Evolutionary conservation across 2,329 filamentous ascomycete species (phyloP).

Genomic region (Epicoccum nigrum): DNA sequence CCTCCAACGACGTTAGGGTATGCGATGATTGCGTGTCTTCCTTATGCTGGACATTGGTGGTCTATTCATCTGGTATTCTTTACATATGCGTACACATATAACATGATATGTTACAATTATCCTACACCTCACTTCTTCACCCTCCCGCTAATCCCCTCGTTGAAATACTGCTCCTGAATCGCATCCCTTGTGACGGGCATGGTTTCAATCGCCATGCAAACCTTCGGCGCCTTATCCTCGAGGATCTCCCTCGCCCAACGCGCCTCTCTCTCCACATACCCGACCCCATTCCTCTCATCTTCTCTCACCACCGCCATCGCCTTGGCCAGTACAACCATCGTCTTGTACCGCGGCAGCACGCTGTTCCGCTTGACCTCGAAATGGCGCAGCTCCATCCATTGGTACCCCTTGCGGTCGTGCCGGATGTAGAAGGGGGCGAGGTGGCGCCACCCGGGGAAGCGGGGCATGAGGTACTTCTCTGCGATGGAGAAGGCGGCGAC

Average conservation of each 20-base stretch:
- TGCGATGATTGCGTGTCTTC: no score
- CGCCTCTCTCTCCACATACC: conserved; percentile 26
- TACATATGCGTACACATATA: no score
- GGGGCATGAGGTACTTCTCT: conserved; percentile 77
- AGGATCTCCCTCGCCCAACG: conserved; percentile 40
- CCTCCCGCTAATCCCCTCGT: neutral
- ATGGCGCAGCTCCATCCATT: conserved; percentile 39
- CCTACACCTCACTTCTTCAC: conserved; percentile 23
- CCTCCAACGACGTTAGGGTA: no score
- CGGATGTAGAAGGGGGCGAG: conserved; percentile 33
- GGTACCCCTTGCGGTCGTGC: conserved; percentile 27
- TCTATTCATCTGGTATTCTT: no score
- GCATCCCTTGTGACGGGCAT: conserved; percentile 50
- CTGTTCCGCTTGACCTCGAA: conserved; percentile 28
- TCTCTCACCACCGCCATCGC: conserved; percentile 44
- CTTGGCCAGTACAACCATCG: conserved; percentile 51
- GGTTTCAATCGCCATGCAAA: conserved; percentile 51
- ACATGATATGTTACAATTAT: no score
- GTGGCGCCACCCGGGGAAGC: conserved; percentile 74
- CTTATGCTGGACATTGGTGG: no score
- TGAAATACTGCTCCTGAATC: conserved; percentile 38
- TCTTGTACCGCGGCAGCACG: conserved; percentile 52
- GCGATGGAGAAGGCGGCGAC: conserved; percentile 74
- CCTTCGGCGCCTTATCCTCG: conserved; percentile 45
- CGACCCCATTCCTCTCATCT: conserved; percentile 41